A percentile compares a stretch with the other conserved stretches of the same genome.
Conservation (phyloP, 192 early-diverging fungal genomes). For the Backusella tuberculispora region DNA sequence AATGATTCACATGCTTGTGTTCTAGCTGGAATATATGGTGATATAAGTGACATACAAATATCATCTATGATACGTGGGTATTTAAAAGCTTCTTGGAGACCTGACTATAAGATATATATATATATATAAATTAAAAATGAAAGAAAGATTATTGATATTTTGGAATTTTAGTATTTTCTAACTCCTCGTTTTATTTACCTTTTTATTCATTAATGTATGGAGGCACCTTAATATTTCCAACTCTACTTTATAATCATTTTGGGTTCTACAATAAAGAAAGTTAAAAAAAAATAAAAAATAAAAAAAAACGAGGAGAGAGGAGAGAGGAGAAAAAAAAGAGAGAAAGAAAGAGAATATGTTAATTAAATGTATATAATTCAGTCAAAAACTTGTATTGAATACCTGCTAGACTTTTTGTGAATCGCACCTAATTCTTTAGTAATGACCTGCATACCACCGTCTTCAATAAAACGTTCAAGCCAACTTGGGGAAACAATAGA, state of each 20-base stretch:
- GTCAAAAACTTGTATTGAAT: conserved; percentile 19
- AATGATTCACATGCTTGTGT: conserved; percentile 71
- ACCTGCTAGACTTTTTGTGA: conserved; percentile 56
- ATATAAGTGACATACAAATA: conserved; percentile 72
- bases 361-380: background rate
- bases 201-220: conserved; percentile 71
- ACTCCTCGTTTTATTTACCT: conserved; percentile 27
- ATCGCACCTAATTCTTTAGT: conserved; percentile 67
- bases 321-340: background rate
- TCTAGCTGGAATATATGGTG: conserved; percentile 71
- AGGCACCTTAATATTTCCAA: conserved; percentile 78
- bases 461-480: conserved; percentile 78
- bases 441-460: conserved; percentile 68
- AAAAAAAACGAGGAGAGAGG: background rate
- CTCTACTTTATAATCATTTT: conserved; percentile 70
- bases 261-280: conserved; percentile 35
- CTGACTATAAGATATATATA: conserved; percentile 49
- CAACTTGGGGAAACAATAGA: conserved; percentile 47
- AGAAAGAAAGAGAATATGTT: background rate
- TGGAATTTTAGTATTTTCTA: conserved; percentile 6
- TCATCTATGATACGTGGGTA: conserved; percentile 67
- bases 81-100: conserved; percentile 72
- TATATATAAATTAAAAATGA: background rate
- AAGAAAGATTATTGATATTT: conserved; percentile 1
- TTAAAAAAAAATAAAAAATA: too few species aligned